phyloP scores from a whole-genome alignment of 2,329 filamentous ascomycete genomes.

The Diplodia seriata region DNA sequence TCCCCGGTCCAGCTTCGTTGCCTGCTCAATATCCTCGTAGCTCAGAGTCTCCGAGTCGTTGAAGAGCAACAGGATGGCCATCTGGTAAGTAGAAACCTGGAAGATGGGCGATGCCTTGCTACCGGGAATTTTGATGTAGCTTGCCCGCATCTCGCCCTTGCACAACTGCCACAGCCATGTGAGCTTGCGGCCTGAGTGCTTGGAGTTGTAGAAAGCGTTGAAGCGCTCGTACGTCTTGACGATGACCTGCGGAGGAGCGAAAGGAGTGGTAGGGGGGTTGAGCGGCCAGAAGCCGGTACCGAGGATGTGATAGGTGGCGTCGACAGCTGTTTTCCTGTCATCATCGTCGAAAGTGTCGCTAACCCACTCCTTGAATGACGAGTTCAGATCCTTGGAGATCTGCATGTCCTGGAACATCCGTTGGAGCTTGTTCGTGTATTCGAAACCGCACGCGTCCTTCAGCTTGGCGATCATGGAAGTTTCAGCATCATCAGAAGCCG shows the following conservation, averaged over 20 bases:
- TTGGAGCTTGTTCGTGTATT: constrained; percentile 99
- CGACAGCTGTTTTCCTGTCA: constrained; percentile 72
- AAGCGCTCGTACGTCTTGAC: constrained; percentile 89
- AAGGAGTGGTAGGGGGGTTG: constrained; percentile 83
- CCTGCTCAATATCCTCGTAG: constrained; percentile 85
- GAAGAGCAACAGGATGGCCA: constrained; percentile 93
- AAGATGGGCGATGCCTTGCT: constrained; percentile 94
- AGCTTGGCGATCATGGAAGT: constrained; percentile 99
- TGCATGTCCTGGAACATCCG: constrained; percentile 99
- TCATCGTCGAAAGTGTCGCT: constrained; percentile 68
- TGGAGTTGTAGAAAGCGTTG: constrained; percentile 88
- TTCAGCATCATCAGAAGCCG: constrained; percentile 95
- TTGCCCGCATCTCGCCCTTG: constrained; percentile 94
- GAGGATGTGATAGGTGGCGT: constrained; percentile 89
- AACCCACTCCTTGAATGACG: constrained; percentile 82
- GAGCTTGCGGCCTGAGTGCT: constrained; percentile 94
- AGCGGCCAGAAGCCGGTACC: constrained; percentile 98
- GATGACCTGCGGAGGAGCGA: constrained; percentile 85
- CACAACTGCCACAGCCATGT: constrained; percentile 99
- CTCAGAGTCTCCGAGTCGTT: constrained; percentile 86
- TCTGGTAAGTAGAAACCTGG: constrained; percentile 97
- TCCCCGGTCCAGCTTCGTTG: constrained; percentile 80
- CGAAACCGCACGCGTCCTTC: constrained; percentile 97
- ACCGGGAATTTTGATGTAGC: constrained; percentile 75
- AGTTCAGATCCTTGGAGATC: constrained; percentile 96